Base-by-base conservation (phyloP, 257 asterid genomes). In the Scutellaria baicalensis region DNA sequence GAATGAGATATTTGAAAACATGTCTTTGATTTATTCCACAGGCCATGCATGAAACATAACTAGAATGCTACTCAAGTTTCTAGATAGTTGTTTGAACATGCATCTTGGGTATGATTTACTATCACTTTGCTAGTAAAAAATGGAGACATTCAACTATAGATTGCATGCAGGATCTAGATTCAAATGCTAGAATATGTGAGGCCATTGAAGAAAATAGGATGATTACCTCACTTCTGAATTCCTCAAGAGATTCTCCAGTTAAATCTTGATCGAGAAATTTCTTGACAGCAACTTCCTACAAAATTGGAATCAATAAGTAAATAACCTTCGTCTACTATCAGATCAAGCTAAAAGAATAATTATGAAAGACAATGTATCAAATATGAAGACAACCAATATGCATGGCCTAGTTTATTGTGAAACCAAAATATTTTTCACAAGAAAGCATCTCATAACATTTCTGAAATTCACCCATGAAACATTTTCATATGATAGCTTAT, bases 211-310 rank as follows among this genome's bases (percentile, higher is more conserved):
- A 52, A 59, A 23, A 68, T 13, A 59, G 57, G 69, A 42, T 43
- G 78, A 64, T 52, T 89, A 93, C 98, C 98, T 93, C 98, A 76
- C 97, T 88, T 82, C 68, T 93, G 77, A 93, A 90, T 85, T 90
- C 98, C 80, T 93, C 97, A 27, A 93, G 97, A 75, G 96, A 87
- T 84, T 93, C 97, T 33, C 95, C 96, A 39, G 87, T 78, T 71
- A 93, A 64, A 73, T 79, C 95, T 84, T 93, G 98, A 84, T 90
- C 94, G 43, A 93, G 87, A 77, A 93, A 93, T 79, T 85, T 88
- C 86, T 93, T 93, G 66, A 93, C 95, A 78, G 98, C 97, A 82
- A 93, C 97, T 84, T 85, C 98, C 98, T 93, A 84, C 18, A 76
- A 81, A 81, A 79, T 66, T 39, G 70, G 78, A 77, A 75, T 59